Base-by-base conservation (phyloP, 1,139 yeast genomes). In the Debaryomycetaceae sp. region DNA sequence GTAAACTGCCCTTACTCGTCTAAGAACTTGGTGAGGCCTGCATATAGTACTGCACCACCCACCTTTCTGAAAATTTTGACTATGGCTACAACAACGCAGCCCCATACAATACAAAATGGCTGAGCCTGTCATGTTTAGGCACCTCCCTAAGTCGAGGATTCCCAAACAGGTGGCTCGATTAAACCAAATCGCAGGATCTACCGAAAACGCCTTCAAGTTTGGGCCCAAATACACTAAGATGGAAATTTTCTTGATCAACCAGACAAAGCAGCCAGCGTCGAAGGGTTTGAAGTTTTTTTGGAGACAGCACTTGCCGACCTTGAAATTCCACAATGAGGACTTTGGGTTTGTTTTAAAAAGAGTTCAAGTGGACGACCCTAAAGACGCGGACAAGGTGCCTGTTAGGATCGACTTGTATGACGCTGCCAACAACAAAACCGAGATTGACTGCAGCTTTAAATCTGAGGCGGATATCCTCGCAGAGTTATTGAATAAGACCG, bases 271-370 rank as follows among this genome's bases (percentile, higher is more conserved):
- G 34, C 53, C 50, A 18, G 60, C 65, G 9, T 51, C 66, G 9
- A 44, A 50, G 12, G 73, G 73, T 1, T 49, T 67, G 37, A 60
- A 56, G 43, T 53, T 57, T 34, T 84, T 88, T 57, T 83, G 94
- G 93, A 75, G 74, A 46, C 61, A 66, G 31, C 72, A 77, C 54
- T 63, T 86, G 36, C 95, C 94, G 14, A 77, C 86, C 10, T 65
- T 88, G 37, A 82, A 78, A 51, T 88, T 83, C 56, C 89, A 85
- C 60, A 88, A 88, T 55, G 91, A 91, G 18, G 61, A 65, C 25
- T 51, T 83, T 20, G 71, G 75, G 21, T 77, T 85, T 37, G 66
- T 74, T 18, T 82, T 86, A 27, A 61, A 69, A 17, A 65, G 84
- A 42, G 65, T 81, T 27, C 58, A 60, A 20, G 68, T 75, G 34